Base-by-base conservation (phyloP, 73 alveolate genomes). In the Paramecium primaurelia region DNA sequence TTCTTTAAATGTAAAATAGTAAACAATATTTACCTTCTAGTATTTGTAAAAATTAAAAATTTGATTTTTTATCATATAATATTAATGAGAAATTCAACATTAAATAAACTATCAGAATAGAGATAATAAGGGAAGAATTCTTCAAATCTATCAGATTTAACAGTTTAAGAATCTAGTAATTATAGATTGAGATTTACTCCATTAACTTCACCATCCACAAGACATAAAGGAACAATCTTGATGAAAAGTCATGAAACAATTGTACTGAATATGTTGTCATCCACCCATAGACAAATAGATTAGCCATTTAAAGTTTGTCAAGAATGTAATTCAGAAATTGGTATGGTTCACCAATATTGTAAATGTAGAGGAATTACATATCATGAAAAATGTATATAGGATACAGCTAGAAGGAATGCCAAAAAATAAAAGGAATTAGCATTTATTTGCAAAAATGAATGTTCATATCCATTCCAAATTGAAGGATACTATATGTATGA, bases 401-500 rank as follows among this genome's bases (percentile, higher is more conserved):
- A 64, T 64, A 64, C 25, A 3, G 84, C 84, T 11, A 26, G 84
- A 64, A 28, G 26, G 9, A 64, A 64, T 10, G 51, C 47, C 0
- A 64, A 28, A 34, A 64, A 64, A 64, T 32, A 32, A 64, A 64
- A 64, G 12, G 84, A 64, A 64, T 34, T 30, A 28, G 84, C 84
- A 8, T 64, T 64, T 64, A 64, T 64, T 64, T 64, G 84, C 28
- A 64, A 64, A 32, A 12, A 64, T 64, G 84, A 64, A 32, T 64
- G 84, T 26, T 11, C 84, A 1, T 64, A 64, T 34, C 84, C 84
- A 64, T 64, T 32, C 47, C 25, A 34, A 64, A 64, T 64, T 25
- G 84, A 28, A 64, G 84, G 84, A 64, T 64, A 64, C 47, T 64
- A 64, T 64, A 64, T 64, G 84, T 64, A 64, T 64, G 84, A 64